Percentiles rank a stretch among this genome's conserved stretches.
Evolutionary conservation across 73 alveolate genomes (phyloP).

Genomic region (Paramecium pentaurelia): DNA sequence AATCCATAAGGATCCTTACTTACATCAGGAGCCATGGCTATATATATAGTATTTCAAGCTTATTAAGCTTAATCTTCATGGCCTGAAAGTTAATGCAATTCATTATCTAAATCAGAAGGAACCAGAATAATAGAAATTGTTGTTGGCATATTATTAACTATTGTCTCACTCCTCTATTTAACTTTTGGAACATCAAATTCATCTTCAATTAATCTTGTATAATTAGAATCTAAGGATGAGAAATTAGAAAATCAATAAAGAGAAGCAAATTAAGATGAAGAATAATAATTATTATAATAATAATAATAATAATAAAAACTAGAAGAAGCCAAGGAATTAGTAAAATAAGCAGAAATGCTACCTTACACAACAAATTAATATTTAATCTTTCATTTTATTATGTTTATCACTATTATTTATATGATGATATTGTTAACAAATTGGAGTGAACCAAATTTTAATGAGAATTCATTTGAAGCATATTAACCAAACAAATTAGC

Average conservation of each 20-base stretch:
- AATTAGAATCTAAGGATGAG: conserved; percentile 3
- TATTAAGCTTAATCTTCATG: conserved; percentile 51
- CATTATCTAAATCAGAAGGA: neutral
- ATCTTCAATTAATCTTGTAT: neutral
- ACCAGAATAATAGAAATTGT: neutral
- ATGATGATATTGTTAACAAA: conserved; percentile 45
- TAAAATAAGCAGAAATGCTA: neutral
- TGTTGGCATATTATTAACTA: conserved; percentile 32
- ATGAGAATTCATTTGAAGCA: neutral
- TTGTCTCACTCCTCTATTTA: conserved; percentile 31
- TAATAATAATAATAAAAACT: neutral
- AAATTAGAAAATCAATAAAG: conserved; percentile 15
- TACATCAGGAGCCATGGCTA: conserved; percentile 31
- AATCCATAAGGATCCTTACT: conserved; percentile 58
- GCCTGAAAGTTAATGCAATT: conserved; percentile 38
- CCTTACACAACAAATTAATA: conserved; percentile 4
- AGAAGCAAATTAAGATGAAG: conserved; percentile 23
- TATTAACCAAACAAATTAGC: conserved; percentile 40
- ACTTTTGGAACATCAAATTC: conserved; percentile 57
- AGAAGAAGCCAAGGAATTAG: neutral
- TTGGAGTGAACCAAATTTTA: conserved; percentile 49
- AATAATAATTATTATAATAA: neutral
- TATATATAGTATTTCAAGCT: conserved; percentile 31
- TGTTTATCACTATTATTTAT: conserved; percentile 47
- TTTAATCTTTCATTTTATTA: conserved; percentile 28